Evolutionary conservation across 2,329 filamentous ascomycete species (phyloP), one percentile per base, ranked within the genome.

Genomic region (Botrytis galanthina): DNA sequence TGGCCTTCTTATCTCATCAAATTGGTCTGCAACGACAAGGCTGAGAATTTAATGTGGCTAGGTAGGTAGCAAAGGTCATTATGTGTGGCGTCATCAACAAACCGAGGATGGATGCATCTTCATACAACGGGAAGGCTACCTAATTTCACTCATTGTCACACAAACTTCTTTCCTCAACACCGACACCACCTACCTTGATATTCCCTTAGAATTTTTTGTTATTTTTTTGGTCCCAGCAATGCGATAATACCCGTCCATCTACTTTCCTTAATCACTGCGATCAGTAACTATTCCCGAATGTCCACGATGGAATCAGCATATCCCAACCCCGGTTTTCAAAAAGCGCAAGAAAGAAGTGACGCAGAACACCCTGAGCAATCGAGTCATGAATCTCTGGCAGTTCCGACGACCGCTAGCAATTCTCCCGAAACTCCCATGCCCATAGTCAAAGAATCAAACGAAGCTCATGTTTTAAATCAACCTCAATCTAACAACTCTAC

Each of bases 381-480:
- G 22, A 71, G 29, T 14, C 59, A 71, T 32, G 57, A 64, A 29
- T 32, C 35, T 39, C 1, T 67, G 32, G 14, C 64, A 48, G 26
- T 10, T 26, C 64, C 46, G 18, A 29, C 22, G 2, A 12, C 22
- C 18, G 20, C 48, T n/a, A 26, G 14, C 26, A 32, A 16, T 60
- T 29, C 46, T 42, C 26, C 16, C 8, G 64, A 54, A 37, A 42
- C 46, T 39, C 29, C 63, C 42, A 35, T 59, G 16, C 10, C 69
- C 37, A 44, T 22, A 46, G 16, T 22, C 4, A 26, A 69, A 46
- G n/a, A 35, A n/a, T 48, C 46, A 29, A 26, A 46, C 3, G 29
- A 32, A 60, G 48, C 64, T 29, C 48, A 73, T 46, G 22, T 74
- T 35, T 20, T 73, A 54, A 74, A 74, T 59, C 59, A 69, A 12